Conservation (phyloP, 306 rosid species). For the Lupinus albus region DNA sequence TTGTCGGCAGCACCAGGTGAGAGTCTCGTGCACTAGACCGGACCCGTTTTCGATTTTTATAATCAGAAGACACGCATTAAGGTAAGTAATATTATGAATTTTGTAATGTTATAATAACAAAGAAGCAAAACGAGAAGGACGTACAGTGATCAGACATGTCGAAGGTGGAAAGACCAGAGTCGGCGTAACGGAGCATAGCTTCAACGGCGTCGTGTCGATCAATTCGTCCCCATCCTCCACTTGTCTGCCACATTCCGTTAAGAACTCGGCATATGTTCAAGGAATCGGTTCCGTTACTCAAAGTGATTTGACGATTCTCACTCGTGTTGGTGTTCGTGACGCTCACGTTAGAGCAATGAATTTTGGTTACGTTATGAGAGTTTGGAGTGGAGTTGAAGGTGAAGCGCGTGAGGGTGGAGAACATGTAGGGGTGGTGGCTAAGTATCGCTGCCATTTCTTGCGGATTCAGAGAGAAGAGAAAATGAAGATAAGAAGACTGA, state of each 20-base stretch:
- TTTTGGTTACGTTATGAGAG: no score
- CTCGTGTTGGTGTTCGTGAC: constrained; percentile 9
- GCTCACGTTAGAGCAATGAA: constrained; percentile 41
- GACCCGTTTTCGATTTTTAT: no score
- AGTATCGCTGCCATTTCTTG: constrained; percentile 43
- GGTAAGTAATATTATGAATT: constrained; percentile 4
- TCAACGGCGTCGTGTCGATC: constrained; percentile 81
- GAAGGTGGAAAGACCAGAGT: constrained; percentile 81
- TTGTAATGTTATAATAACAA: constrained; percentile 17
- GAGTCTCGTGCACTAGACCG: no score
- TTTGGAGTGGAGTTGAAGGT: constrained; percentile 36
- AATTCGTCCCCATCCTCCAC: constrained; percentile 89
- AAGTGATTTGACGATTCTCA: constrained; percentile 51
- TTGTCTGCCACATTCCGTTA: constrained; percentile 91
- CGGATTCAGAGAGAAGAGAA: neutral
- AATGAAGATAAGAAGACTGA: constrained; percentile 38
- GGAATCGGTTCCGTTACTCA: constrained; percentile 67
- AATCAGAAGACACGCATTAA: neutral
- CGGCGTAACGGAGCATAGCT: constrained; percentile 88
- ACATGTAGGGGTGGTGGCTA: constrained; percentile 17
- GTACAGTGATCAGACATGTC: constrained; percentile 97
- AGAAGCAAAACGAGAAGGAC: constrained; percentile 17
- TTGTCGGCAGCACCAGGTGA: no score
- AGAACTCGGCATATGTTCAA: constrained; percentile 72
- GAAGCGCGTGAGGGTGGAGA: constrained; percentile 39